These are phyloP conservation scores for Sarcomyxa edulis DNA, from an alignment of 768 basidiomycete species.

Conservation along the genomic window DNA sequence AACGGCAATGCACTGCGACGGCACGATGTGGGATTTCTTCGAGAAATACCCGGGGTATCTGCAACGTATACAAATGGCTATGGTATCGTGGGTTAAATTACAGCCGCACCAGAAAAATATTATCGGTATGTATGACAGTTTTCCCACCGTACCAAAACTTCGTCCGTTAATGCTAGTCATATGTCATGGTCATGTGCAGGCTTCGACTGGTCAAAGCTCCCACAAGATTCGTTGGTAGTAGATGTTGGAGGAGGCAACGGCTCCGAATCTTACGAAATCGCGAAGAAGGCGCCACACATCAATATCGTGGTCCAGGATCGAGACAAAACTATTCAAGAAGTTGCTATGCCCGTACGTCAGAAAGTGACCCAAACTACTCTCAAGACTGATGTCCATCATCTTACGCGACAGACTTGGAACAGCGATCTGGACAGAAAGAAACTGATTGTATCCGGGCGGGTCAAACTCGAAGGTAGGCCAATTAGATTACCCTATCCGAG, in stretches of 20 bases:
- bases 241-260: conserved; percentile 74
- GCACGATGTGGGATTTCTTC: conserved; percentile 18
- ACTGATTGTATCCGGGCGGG: conserved; percentile 21
- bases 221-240: conserved; percentile 44
- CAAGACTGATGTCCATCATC: conserved; percentile 2
- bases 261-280: conserved; percentile 27
- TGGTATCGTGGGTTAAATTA: not conserved
- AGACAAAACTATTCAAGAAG: conserved; percentile 47
- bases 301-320: conserved; percentile 60
- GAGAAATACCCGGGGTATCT: conserved; percentile 7
- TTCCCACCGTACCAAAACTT: no score
- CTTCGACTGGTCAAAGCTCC: conserved; percentile 53
- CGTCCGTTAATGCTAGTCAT: not conserved
- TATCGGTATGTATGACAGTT: no score
- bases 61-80: not conserved
- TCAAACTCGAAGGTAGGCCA: conserved; percentile 4
- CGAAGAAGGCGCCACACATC: conserved; percentile 28
- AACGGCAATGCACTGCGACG: conserved; percentile 2
- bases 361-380: not conserved
- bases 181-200: conserved; percentile 30
- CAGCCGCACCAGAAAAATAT: no score
- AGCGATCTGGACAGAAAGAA: no score
- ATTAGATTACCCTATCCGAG: no score
- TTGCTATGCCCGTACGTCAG: conserved; percentile 33
- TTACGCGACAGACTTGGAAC: conserved; percentile 16